Evolutionary conservation across 495 filamentous ascomycete species (phyloP).

Genomic region (Copromyces sp.): DNA sequence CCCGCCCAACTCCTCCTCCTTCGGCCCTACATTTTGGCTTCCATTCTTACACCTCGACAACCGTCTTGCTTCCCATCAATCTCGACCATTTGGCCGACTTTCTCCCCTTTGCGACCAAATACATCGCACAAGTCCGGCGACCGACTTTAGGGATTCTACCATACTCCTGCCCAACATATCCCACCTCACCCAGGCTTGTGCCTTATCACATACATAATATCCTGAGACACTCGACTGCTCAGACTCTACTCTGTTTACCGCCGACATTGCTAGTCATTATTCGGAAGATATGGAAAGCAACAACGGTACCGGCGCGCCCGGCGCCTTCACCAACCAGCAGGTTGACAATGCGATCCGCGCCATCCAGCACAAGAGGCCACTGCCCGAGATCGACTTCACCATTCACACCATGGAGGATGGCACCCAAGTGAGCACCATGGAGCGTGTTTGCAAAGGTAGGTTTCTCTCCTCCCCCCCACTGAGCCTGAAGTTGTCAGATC

Average conservation of each 20-base stretch:
- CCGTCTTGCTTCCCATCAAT: not conserved
- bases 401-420: constrained; percentile 98
- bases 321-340: constrained; percentile 29
- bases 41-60: not conserved
- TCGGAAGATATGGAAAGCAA: constrained; percentile 27
- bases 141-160: not conserved
- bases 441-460: constrained; percentile 95
- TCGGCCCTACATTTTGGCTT: constrained; percentile 16
- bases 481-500: constrained; percentile 1
- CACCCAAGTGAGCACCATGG: constrained; percentile 83
- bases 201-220: not conserved
- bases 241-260: not conserved
- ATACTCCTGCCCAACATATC: not conserved
- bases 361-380: constrained; percentile 81
- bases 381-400: constrained; percentile 96
- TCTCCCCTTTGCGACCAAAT: not conserved
- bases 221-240: not conserved
- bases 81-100: not conserved
- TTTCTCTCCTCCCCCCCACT: not conserved
- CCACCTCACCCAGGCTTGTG: not conserved
- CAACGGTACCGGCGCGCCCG: constrained; percentile 23
- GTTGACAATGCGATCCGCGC: constrained; percentile 67
- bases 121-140: not conserved
- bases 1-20: constrained; percentile 16
- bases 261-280: not conserved